Base-by-base conservation (phyloP, 768 basidiomycete species). In the Amanita subjunquillea region DNA sequence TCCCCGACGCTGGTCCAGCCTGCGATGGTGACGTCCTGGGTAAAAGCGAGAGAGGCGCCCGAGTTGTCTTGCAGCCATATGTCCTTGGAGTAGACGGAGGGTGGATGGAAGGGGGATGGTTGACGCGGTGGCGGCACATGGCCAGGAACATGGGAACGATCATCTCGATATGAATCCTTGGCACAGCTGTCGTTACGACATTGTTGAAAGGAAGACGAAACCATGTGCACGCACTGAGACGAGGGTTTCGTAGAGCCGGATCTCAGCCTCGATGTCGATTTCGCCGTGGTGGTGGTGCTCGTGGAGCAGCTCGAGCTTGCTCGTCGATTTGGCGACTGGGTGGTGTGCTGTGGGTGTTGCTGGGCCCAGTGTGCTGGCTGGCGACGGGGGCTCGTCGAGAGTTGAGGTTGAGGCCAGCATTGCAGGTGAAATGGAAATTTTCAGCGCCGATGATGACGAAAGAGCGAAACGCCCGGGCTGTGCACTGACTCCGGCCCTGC, bases 1-100 rank as follows among this genome's bases (percentile, higher is more conserved):
- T 86, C 85, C 0, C 85, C 85, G 6, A 88, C 15, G 79, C 82
- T 85, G 85, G 87, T 30, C 30, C 30, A 30, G 0, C 85, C 86
- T 8, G 69, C 70, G 17, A 87, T 82, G 46, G 71, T 70, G 3
- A 87, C 84, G 60, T 80, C 77, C 48, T 78, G 74, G 3, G 86
- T 78, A 58, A 88, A 87, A 1, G 76, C 70, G 0, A 63, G 61
- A 45, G 75, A 77, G 51, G 73, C 71, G 0, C 79, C 79, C 0
- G 70, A 30, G 9, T 79, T 79, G 55, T 87, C 84, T 0, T 73
- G 78, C 6, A 87, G 70, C 75, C 80, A 87, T 23, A 87, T 88
- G 44, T 86, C 85, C 12, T 71, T 73, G 0, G 82, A 84, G 60
- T 82, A 80, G 17, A 86, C 65, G 77, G 74, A 4, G 76, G 62